phyloP scores from a whole-genome alignment of 257 asterid species.

The Euphrasia confusa region DNA sequence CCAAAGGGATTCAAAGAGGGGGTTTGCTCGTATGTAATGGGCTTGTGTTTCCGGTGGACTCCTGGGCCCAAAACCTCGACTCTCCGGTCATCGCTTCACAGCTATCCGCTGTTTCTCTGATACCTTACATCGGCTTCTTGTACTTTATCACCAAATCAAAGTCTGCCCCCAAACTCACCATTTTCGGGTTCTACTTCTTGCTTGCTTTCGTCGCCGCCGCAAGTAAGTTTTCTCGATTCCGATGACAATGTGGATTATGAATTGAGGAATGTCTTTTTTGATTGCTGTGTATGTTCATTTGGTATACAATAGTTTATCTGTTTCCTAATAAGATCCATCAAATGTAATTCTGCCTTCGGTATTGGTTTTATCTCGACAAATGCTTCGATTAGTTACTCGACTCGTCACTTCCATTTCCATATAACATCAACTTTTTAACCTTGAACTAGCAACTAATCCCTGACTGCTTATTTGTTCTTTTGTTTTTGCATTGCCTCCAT shows the following conservation, averaged over 20 bases:
- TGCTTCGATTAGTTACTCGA: not conserved
- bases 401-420: too few relatives aligned
- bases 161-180: conserved; percentile 86
- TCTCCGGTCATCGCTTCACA: conserved; percentile 79
- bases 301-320: too few relatives aligned
- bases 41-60: conserved; percentile 57
- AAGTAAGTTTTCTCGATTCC: conserved; percentile 43
- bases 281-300: too few relatives aligned
- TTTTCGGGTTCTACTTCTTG: conserved; percentile 91
- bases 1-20: conserved; percentile 5
- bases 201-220: conserved; percentile 90
- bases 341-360: not conserved
- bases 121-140: conserved; percentile 83
- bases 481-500: conserved; percentile 24
- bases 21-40: conserved; percentile 30
- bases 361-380: too few relatives aligned
- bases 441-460: not conserved
- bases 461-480: conserved; percentile 22
- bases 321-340: too few relatives aligned
- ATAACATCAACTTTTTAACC: too few relatives aligned
- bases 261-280: not conserved
- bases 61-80: conserved; percentile 80
- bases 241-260: not conserved
- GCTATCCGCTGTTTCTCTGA: conserved; percentile 80
- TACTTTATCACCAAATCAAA: conserved; percentile 82